phyloP scores from a whole-genome alignment of 2,329 filamentous ascomycete species.

The Penicillium sp. region DNA sequence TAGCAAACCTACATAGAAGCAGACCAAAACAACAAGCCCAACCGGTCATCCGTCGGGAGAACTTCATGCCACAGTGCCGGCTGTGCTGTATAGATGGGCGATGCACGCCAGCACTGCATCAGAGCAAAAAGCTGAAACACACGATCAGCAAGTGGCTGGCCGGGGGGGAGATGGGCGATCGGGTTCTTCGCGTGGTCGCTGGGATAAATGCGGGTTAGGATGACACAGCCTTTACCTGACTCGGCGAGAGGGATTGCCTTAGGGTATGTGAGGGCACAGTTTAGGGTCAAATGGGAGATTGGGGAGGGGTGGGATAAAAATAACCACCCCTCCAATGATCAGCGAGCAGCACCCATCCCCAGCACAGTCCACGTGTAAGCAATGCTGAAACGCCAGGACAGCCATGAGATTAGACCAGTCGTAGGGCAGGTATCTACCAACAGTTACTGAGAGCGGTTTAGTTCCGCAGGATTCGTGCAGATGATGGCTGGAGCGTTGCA shows the following conservation, averaged over 20 bases:
- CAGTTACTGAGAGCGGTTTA: background rate
- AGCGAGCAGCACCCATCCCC: slow-evolving; percentile 6
- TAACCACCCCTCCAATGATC: slow-evolving; percentile 9
- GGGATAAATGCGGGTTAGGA: slow-evolving; percentile 1
- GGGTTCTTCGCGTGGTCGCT: slow-evolving; percentile 6
- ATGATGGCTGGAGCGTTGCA: slow-evolving; percentile 3
- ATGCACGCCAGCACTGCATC: background rate
- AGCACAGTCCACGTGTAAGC: slow-evolving; percentile 14
- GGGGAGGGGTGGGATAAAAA: slow-evolving; percentile 12
- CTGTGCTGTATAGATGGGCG: background rate
- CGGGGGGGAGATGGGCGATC: slow-evolving; percentile 8
- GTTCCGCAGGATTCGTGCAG: background rate
- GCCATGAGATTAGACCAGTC: background rate
- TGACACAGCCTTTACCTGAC: background rate
- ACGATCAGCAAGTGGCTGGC: slow-evolving; percentile 12
- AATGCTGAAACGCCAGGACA: slow-evolving; percentile 8
- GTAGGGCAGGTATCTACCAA: slow-evolving; percentile 4
- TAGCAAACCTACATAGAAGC: background rate
- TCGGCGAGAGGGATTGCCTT: background rate
- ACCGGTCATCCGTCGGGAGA: no score
- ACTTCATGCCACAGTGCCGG: no score
- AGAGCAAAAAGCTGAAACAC: slow-evolving; percentile 10
- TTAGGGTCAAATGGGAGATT: slow-evolving; percentile 5
- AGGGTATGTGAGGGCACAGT: background rate
- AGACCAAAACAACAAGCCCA: no score